Evolutionary conservation across 2,329 filamentous ascomycete species (phyloP), one percentile per base, ranked within the genome.

Genomic region (Cercospora citrullina): DNA sequence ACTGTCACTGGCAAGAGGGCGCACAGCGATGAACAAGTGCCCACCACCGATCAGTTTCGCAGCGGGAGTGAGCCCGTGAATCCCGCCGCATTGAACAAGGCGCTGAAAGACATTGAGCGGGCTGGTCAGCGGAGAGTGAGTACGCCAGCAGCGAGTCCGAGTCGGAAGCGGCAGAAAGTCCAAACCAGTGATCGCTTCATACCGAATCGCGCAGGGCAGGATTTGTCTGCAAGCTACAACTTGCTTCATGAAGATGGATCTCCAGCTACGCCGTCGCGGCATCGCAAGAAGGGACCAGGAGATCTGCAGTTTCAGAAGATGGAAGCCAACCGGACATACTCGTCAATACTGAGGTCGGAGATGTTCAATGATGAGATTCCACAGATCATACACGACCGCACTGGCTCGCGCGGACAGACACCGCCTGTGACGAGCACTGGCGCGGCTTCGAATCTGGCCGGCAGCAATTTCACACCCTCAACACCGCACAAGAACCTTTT

Each of bases 401-500:
- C 73, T 77, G 83, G 73, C 81, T 81, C 72, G 79, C 78, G 76
- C 87, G 78, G 84, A 84, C 73, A 91, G 72, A 97, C 94, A 5
- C 94, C 94, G 57, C 94, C 94, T 28, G 88, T 86, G 67, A 83
- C 88, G 14, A 82, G 85, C 14, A 84, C 88, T 12, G 84, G 87
- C 26, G 80, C 91, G 10, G 87, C 90, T 1, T 90, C 86, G 23
- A 84, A 88, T 66, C 84, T 95, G 66, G 96, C 94, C 0, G 68
- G 58, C 31, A 90, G 86, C 30, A 84, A 88, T 66, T 85, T 95
- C 67, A 97, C 94, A 0, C 95, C 95, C 0, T 96, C 94, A 1
- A 99, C 95, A 4, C 95, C 95, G 9, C 93, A 97, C 80, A 98
- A 97, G 82, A 99, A 99, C 73, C 87, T 99, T 45, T 98, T 99